Base-by-base conservation (phyloP, 108 stramenopile genomes). In the Cyclotella choctawhatcheeana region DNA sequence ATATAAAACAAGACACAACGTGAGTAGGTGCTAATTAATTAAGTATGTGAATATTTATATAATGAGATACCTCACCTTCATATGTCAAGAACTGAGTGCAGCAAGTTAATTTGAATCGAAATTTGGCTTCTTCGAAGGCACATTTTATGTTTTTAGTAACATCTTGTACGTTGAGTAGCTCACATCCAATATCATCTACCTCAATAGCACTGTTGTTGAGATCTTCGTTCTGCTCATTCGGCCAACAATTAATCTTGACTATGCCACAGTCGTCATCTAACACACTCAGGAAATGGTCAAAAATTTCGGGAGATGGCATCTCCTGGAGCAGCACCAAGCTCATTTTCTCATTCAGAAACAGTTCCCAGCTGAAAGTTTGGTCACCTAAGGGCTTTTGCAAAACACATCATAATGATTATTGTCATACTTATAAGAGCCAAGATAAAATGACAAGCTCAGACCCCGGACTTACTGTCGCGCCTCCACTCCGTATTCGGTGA, bases 381-480 rank as follows among this genome's bases (percentile, higher is more conserved):
- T n/a, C n/a, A n/a, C n/a, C n/a, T n/a, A n/a, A n/a, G n/a, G n/a
- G n/a, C n/a, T n/a, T n/a, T n/a, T n/a, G n/a, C n/a, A n/a, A n/a
- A n/a, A n/a, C n/a, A n/a, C n/a, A n/a, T n/a, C n/a, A n/a, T n/a
- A n/a, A n/a, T n/a, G n/a, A n/a, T n/a, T n/a, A n/a, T n/a, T n/a
- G n/a, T n/a, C n/a, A n/a, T n/a, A n/a, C n/a, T n/a, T n/a, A 21
- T 29, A 80, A 58, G 0, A 80, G 55, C 24, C 73, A 33, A 14
- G 59, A 51, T 32, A 80, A 34, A 79, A 18, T 59, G 45, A 22
- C 71, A 79, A n/a, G 71, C 69, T 55, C 69, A 26, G 3, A 48
- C 54, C 4, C 79, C 79, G 30, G 73, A 58, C 18, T n/a, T n/a
- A 72, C 72, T 30, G 58, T 69, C 3, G 72, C 79, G 21, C 72